Conservation (phyloP, 1,139 yeast species). For the Citeromyces siamensis region DNA sequence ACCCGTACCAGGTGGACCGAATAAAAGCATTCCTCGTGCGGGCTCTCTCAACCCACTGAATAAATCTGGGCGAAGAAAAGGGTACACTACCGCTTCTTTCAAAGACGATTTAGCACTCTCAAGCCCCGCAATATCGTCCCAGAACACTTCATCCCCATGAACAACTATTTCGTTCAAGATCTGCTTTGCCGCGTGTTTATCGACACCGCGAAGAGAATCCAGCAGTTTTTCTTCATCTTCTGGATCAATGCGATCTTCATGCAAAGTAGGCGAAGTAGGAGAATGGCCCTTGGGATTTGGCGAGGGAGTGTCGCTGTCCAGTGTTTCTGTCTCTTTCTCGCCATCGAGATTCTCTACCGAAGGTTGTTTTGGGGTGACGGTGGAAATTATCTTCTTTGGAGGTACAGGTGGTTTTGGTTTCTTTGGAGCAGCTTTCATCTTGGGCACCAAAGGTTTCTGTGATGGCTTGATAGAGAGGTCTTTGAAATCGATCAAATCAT, state of each 20-base stretch:
- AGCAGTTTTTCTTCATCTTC: conserved; percentile 51
- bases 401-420: conserved; percentile 1
- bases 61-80: conserved; percentile 86
- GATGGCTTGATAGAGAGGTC: neutral
- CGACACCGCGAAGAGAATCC: conserved; percentile 32
- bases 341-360: conserved; percentile 4
- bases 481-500: neutral
- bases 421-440: neutral
- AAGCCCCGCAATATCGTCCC: conserved; percentile 96
- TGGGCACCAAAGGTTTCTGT: no score
- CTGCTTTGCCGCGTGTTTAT: conserved; percentile 37
- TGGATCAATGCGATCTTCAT: conserved; percentile 19
- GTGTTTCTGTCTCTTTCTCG: conserved; percentile 12
- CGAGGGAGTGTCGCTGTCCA: conserved; percentile 21
- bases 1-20: conserved; percentile 99
- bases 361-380: neutral
- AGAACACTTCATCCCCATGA: conserved; percentile 89
- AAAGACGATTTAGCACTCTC: conserved; percentile 82
- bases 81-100: conserved; percentile 95
- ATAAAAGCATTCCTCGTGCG: conserved; percentile 87
- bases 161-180: conserved; percentile 86
- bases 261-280: no score
- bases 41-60: conserved; percentile 92
- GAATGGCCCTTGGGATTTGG: no score
- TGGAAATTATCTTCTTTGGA: neutral